Percentiles rank a stretch among this genome's conserved stretches.
Conservation (phyloP, 805 yeast genomes). For the Pichia cephalocereana region DNA sequence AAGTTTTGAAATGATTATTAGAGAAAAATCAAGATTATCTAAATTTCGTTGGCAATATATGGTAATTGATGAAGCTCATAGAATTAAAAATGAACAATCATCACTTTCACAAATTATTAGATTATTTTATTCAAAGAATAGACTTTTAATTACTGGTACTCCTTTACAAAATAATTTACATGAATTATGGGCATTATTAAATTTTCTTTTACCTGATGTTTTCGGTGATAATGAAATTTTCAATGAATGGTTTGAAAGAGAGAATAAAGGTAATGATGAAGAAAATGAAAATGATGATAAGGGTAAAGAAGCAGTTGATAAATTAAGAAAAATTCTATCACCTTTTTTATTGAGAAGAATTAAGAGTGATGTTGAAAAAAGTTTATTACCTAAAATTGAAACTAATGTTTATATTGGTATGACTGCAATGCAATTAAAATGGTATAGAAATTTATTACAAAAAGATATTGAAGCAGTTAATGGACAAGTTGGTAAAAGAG, state of each 20-base stretch:
- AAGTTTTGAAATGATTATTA: slow-evolving; percentile 86
- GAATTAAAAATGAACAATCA: slow-evolving; percentile 92
- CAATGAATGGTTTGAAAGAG: slow-evolving; percentile 81
- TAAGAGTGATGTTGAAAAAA: slow-evolving; percentile 87
- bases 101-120: slow-evolving; percentile 89
- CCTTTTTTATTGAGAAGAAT: slow-evolving; percentile 88
- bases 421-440: slow-evolving; percentile 89
- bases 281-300: slow-evolving; percentile 52
- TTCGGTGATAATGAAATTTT: slow-evolving; percentile 86
- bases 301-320: slow-evolving; percentile 82
- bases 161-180: slow-evolving; percentile 93
- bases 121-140: slow-evolving; percentile 72
- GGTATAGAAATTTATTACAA: slow-evolving; percentile 85
- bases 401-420: slow-evolving; percentile 84
- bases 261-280: slow-evolving; percentile 63
- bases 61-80: slow-evolving; percentile 91
- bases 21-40: slow-evolving; percentile 74
- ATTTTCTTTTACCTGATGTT: slow-evolving; percentile 87
- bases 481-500: slow-evolving; percentile 91
- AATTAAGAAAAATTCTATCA: slow-evolving; percentile 75
- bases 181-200: slow-evolving; percentile 91
- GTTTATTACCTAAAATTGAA: slow-evolving; percentile 85
- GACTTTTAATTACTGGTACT: slow-evolving; percentile 89
- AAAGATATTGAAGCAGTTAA: slow-evolving; percentile 95
- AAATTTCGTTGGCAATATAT: slow-evolving; percentile 90